These are phyloP conservation scores for Fistulifera pelliculosa DNA, from an alignment of 108 stramenopile species.

Conservation along the genomic window DNA sequence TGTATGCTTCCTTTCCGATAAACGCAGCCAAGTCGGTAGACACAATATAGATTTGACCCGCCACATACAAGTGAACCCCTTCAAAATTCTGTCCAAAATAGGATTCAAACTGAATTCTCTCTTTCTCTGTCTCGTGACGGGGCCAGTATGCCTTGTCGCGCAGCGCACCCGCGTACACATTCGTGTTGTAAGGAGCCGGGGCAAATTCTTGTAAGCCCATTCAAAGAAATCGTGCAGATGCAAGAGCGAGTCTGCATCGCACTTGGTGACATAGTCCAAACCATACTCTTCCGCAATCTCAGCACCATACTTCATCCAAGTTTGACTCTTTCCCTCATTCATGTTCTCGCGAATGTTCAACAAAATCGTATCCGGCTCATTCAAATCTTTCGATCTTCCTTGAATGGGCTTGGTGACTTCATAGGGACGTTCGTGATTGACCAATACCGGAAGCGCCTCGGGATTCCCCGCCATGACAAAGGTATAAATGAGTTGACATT, in stretches of 20 bases:
- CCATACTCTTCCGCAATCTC: conserved; percentile 14
- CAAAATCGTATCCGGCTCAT: conserved; percentile 10
- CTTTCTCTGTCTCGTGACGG: conserved; percentile 5
- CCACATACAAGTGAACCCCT: conserved; percentile 37
- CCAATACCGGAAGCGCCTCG: conserved; percentile 14
- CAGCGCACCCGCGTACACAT: conserved; percentile 28
- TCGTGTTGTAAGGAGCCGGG: conserved; percentile 24
- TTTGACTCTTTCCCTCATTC: conserved; percentile 42
- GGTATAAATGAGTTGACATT: conserved; percentile 38
- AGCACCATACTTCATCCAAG: conserved; percentile 33
- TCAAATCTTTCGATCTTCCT: not conserved
- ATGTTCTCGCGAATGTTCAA: conserved; percentile 33
- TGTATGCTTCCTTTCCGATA: conserved; percentile 19
- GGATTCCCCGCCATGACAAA: conserved; percentile 33
- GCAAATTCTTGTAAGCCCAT: conserved; percentile 30
- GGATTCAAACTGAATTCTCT: conserved; percentile 12
- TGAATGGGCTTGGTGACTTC: not conserved
- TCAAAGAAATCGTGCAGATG: conserved; percentile 33
- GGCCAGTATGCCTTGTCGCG: conserved; percentile 40
- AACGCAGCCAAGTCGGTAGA: conserved; percentile 21
- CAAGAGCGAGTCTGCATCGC: conserved; percentile 35
- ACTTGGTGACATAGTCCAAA: conserved; percentile 29
- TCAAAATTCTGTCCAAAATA: conserved; percentile 25
- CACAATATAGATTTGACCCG: conserved; percentile 36
- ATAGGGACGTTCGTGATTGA: not conserved